Evolutionary conservation across 208 protist genomes (phyloP).

Genomic region (Acanthamoeba royreba): DNA sequence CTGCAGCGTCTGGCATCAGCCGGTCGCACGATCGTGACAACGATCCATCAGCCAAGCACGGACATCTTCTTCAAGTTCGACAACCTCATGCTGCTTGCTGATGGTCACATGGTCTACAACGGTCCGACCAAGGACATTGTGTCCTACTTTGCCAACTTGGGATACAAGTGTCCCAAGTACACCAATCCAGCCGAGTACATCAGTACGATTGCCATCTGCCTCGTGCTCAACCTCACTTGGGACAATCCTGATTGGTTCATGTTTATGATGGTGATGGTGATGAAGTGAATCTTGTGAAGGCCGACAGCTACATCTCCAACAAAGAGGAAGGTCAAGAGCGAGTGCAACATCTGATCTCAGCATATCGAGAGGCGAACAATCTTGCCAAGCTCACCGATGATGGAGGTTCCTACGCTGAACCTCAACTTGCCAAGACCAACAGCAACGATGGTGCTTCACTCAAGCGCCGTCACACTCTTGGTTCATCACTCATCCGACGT

Average conservation of each 20-base stretch:
- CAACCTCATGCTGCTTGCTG: conserved; percentile 31
- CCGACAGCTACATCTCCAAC: conserved; percentile 38
- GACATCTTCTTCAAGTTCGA: conserved; percentile 58
- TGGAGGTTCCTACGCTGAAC: background rate
- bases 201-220: background rate
- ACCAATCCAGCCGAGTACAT: conserved; percentile 53
- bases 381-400: background rate
- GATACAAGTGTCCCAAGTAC: conserved; percentile 50
- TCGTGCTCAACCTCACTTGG: background rate
- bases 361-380: background rate
- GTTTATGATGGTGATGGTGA: no score
- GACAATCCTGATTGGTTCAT: background rate
- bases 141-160: conserved; percentile 35
- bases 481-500: no score
- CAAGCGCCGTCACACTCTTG: no score
- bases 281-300: conserved; percentile 34
- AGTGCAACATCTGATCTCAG: background rate
- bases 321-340: background rate
- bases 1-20: background rate
- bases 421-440: no score
- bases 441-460: no score
- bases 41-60: conserved; percentile 45
- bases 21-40: conserved; percentile 49
- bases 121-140: conserved; percentile 36
- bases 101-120: conserved; percentile 23